Percentiles rank a stretch among this genome's conserved stretches.
phyloP scores from a whole-genome alignment of 257 asterid species.

The Penstemon barbatus region DNA sequence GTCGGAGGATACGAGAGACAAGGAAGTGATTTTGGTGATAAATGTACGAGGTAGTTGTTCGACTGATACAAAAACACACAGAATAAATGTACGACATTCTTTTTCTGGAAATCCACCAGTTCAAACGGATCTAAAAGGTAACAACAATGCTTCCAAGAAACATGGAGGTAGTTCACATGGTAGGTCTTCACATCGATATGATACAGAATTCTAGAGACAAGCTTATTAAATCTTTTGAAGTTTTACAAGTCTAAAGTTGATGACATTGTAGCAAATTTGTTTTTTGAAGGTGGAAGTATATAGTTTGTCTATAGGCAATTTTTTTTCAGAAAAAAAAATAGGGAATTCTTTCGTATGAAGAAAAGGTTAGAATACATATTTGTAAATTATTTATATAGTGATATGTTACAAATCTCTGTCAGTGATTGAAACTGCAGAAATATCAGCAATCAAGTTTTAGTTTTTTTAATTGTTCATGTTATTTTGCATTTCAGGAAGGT shows the following conservation, averaged over 20 bases:
- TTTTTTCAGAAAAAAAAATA: no score
- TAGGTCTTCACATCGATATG: neutral
- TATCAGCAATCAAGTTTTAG: no score
- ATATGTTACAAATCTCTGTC: no score
- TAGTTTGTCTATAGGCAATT: neutral
- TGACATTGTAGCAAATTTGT: neutral
- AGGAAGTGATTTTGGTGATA: conserved; percentile 67
- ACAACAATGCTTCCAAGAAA: conserved; percentile 23
- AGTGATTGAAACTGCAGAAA: no score
- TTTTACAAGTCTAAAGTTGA: neutral
- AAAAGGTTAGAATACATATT: no score
- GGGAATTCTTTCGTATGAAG: no score
- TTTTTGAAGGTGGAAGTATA: conserved; percentile 17
- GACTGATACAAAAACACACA: conserved; percentile 53
- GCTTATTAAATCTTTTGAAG: neutral
- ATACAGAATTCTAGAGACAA: neutral
- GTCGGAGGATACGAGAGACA: conserved; percentile 82
- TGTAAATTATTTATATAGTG: no score
- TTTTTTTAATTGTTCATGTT: no score
- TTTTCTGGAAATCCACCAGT: conserved; percentile 42
- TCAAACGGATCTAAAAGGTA: conserved; percentile 34
- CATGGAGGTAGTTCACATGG: conserved; percentile 36
- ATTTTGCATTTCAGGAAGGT: no score
- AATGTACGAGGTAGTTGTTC: conserved; percentile 60
- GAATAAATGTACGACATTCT: conserved; percentile 48